These are phyloP conservation scores for Endocalyx cinctus DNA, from an alignment of 2,329 filamentous ascomycete species.

Conservation along the genomic window DNA sequence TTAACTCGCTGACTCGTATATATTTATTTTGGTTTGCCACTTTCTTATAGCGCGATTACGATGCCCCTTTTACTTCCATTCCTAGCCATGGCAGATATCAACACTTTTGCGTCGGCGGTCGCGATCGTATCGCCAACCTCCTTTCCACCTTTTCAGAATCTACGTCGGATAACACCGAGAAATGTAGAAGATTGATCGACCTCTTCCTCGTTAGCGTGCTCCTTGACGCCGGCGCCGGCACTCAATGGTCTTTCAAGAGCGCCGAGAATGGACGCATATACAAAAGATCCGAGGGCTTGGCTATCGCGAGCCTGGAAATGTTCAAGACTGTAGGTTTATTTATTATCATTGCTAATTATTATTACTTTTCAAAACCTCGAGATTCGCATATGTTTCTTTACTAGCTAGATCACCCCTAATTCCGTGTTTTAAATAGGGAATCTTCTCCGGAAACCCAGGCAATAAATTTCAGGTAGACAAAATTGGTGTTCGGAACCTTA, in stretches of 20 bases:
- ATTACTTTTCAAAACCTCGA: too few relatives aligned
- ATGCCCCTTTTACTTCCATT: conserved; percentile 35
- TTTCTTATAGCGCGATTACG: conserved; percentile 32
- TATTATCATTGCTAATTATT: too few relatives aligned
- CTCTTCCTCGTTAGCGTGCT: conserved; percentile 71
- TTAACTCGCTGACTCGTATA: conserved; percentile 10
- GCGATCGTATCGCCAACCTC: conserved; percentile 37
- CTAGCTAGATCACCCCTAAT: too few relatives aligned
- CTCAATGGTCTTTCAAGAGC: conserved; percentile 88
- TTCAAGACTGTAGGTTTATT: conserved; percentile 65
- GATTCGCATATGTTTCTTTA: too few relatives aligned
- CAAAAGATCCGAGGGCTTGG: conserved; percentile 60
- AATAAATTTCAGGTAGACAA: conserved; percentile 91
- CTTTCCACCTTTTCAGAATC: conserved; percentile 27
- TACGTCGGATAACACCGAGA: conserved; percentile 33
- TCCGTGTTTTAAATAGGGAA: too few relatives aligned
- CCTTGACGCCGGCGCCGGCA: conserved; percentile 84
- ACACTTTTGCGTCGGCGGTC: conserved; percentile 55
- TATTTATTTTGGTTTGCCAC: too few relatives aligned
- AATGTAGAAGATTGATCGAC: conserved; percentile 49
- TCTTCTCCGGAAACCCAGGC: conserved; percentile 76
- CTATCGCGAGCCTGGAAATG: conserved; percentile 75
- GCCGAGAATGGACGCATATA: conserved; percentile 81
- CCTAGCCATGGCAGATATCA: conserved; percentile 58
- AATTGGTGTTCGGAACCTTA: conserved; percentile 69